These are phyloP conservation scores for Daldinia caldariorum DNA, from an alignment of 495 filamentous ascomycete genomes.

Conservation along the genomic window DNA sequence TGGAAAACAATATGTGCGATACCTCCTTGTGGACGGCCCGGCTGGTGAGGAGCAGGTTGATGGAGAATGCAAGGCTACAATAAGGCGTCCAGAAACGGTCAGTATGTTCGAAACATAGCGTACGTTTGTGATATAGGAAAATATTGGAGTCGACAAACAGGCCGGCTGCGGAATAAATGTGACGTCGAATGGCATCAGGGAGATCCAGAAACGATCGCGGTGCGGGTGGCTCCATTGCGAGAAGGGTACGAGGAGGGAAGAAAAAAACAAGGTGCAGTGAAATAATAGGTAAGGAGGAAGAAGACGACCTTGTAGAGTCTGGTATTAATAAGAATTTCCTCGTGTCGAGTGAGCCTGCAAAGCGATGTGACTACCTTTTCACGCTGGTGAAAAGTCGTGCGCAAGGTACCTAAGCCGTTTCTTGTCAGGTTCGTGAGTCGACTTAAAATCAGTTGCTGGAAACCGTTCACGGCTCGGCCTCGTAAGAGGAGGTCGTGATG, in stretches of 20 bases:
- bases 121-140: background rate
- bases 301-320: background rate
- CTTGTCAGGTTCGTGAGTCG: too few species aligned
- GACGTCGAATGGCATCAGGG: background rate
- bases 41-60: background rate
- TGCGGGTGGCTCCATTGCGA: background rate
- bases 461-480: too few species aligned
- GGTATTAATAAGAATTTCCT: too few species aligned
- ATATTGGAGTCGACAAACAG: background rate
- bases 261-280: background rate
- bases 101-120: too few species aligned
- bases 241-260: background rate
- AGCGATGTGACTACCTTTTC: too few species aligned
- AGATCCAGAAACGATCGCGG: background rate
- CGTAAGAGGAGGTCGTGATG: too few species aligned
- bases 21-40: background rate
- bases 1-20: background rate
- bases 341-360: too few species aligned
- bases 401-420: too few species aligned
- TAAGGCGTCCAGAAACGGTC: too few species aligned
- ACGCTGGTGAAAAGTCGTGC: too few species aligned
- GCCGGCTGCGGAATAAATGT: background rate
- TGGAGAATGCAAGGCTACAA: background rate
- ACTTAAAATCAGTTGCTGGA: too few species aligned
- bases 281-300: background rate